These are phyloP conservation scores for Aspergillus ochraceus DNA, from an alignment of 2,329 filamentous ascomycete genomes.

Conservation along the genomic window DNA sequence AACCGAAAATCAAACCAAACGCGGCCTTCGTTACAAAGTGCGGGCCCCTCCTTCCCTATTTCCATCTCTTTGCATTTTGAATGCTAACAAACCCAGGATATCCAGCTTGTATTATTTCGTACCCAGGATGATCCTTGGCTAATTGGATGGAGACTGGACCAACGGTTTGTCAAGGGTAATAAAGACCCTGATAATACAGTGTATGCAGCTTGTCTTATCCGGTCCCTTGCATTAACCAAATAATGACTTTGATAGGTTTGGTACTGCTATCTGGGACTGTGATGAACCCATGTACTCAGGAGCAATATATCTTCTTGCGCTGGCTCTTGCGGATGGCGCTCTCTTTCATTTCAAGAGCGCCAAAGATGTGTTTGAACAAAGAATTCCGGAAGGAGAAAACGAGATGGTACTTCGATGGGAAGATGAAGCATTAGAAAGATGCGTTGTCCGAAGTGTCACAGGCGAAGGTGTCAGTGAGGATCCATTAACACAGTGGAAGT, in stretches of 20 bases:
- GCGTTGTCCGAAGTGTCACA: no score
- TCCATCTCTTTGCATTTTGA: no score
- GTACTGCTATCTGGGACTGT: constrained; percentile 6
- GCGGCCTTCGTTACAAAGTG: no score
- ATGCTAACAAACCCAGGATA: not conserved
- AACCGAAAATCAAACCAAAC: no score
- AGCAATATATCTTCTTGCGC: constrained; percentile 3
- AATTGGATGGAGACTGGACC: not conserved
- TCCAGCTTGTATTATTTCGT: constrained; percentile 4
- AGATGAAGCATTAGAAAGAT: no score
- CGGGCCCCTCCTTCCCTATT: no score
- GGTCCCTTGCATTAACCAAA: no score
- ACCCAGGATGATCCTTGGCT: not conserved
- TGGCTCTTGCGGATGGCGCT: constrained; percentile 7
- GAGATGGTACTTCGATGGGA: not conserved
- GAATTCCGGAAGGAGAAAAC: not conserved
- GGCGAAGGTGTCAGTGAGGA: no score
- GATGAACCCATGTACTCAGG: constrained; percentile 4
- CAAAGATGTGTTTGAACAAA: constrained; percentile 1
- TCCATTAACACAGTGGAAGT: no score
- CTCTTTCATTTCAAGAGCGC: not conserved
- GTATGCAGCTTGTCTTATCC: no score
- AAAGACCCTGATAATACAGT: not conserved
- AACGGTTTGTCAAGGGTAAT: constrained; percentile 3
- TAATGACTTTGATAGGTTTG: no score